Percentiles rank a stretch among this genome's conserved stretches.
Conservation (phyloP, 176 grass and related monocot species). For the Alopecurus myosuroides region DNA sequence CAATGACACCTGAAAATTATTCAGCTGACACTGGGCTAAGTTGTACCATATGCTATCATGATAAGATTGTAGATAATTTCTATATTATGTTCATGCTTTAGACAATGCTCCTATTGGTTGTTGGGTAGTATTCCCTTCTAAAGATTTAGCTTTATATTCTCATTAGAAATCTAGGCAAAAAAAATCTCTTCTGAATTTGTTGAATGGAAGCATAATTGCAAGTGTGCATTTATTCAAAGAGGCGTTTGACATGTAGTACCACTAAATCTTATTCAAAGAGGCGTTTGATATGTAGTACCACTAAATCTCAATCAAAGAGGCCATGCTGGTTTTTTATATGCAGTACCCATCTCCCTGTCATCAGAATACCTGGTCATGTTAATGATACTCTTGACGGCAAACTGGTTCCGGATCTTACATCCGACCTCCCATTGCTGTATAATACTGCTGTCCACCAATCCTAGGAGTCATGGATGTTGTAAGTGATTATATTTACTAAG, state of each 20-base stretch:
- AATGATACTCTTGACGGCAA: neutral
- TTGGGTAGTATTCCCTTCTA: neutral
- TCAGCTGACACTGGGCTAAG: neutral
- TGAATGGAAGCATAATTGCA: neutral
- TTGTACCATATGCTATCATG: neutral
- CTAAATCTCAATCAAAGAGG: neutral
- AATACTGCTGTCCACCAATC: neutral
- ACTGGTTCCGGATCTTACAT: neutral
- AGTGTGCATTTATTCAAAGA: no score
- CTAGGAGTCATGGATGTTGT: neutral
- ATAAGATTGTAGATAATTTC: neutral
- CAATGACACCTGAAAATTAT: neutral
- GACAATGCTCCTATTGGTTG: neutral
- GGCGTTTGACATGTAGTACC: neutral
- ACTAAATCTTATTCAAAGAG: neutral
- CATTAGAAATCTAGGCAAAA: neutral
- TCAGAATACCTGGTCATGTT: neutral
- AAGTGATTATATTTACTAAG: neutral
- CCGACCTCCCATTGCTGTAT: no score
- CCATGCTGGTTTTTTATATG: neutral
- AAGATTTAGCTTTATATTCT: neutral
- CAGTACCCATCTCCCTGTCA: neutral
- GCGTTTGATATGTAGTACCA: neutral
- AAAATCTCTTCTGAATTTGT: neutral
- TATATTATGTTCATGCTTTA: neutral